Base-by-base conservation (phyloP, 352 stramenopile species). In the Saprolegnia parasitica region DNA sequence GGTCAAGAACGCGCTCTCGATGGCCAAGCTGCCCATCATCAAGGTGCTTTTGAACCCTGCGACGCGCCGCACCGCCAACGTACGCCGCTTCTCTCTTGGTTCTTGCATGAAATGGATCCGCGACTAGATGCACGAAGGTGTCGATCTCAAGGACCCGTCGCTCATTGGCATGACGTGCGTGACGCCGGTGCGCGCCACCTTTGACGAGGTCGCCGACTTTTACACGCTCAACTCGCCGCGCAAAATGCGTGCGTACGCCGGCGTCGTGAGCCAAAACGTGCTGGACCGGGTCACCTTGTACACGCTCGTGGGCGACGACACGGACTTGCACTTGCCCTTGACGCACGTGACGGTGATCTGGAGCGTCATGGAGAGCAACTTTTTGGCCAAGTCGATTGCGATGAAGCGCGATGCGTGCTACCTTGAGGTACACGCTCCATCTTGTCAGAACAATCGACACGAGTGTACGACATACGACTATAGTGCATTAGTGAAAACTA, bases 331-430 rank as follows among this genome's bases (percentile, higher is more conserved):
- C 56, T 32, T 20, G 18, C 62, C 62, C 3, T 5, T 57, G 4
- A 54, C 24, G 8, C 35, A 57, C 24, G 62, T 60, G 10, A 47
- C 24, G 9, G 29, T 68, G 24, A 26, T 49, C n/a, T 68, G 62
- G 62, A 49, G 39, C 32, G 62, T 68, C 23, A 54, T 67, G 20
- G 20, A 54, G 60, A 24, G 60, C 83, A 86, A 79, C 0, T 83
- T 82, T 1, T 74, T 91, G 24, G 81, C 60, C 64, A 92, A 84
- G 9, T 81, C 84, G 0, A 16, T 60, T 18, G 82, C 68, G 64
- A 91, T 90, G 46, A 83, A 89, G 56, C 83, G 86, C 24, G 86
- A 95, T 57, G 88, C 90, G 42, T 91, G 81, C 68, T 90, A 90
- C 76, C 76, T 94, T 40, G 63, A 70, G 47, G 63, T 70, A 56